Percentiles rank a stretch among this genome's conserved stretches.
Conservation (phyloP, 2,329 filamentous ascomycete genomes). For the Fusarium aywerte region DNA sequence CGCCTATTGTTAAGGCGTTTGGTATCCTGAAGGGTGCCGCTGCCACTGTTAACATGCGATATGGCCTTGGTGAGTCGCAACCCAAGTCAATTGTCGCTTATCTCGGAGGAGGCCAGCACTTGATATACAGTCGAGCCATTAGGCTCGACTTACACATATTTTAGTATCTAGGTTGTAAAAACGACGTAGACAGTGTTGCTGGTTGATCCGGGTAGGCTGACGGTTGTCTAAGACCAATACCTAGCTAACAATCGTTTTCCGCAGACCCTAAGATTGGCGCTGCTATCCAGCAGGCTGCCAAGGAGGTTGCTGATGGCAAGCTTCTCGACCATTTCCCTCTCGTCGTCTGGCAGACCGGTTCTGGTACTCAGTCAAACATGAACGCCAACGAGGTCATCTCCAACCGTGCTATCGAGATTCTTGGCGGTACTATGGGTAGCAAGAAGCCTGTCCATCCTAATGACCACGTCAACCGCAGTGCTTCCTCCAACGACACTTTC, state of each 20-base stretch:
- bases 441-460: constrained; percentile 99
- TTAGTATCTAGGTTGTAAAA: not conserved
- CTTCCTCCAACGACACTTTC: constrained; percentile 99
- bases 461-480: constrained; percentile 99
- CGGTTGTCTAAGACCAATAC: not conserved
- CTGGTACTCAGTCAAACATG: constrained; percentile 99
- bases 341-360: constrained; percentile 99
- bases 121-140: not conserved
- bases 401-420: constrained; percentile 97
- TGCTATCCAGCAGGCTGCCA: constrained; percentile 93
- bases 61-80: constrained; percentile 75
- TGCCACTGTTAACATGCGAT: constrained; percentile 94
- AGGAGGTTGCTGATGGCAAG: constrained; percentile 93
- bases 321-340: constrained; percentile 97
- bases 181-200: not conserved
- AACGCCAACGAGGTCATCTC: constrained; percentile 99
- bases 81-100: not conserved
- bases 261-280: constrained; percentile 87
- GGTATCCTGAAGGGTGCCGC: constrained; percentile 98
- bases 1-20: constrained; percentile 90
- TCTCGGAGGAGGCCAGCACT: not conserved
- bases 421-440: constrained; percentile 91
- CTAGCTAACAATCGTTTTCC: constrained; percentile 4
- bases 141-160: constrained; percentile 4
- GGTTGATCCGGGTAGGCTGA: not conserved